phyloP scores from a whole-genome alignment of 2,329 filamentous ascomycete genomes.

The Pseudogymnoascus sp. region DNA sequence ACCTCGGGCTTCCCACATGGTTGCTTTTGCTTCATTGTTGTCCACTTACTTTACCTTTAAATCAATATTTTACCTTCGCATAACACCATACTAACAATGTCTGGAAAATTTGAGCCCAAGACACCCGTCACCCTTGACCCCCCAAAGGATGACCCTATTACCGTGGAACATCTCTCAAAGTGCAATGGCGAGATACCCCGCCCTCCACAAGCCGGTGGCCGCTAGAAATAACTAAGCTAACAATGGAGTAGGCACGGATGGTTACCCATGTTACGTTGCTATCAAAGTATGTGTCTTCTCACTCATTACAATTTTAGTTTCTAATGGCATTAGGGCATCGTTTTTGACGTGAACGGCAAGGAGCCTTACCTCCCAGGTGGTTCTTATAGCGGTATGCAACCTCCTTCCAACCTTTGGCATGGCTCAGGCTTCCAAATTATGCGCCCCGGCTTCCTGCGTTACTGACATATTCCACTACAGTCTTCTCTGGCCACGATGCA shows the following conservation, averaged over 20 bases:
- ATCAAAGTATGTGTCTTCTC: slow-evolving; percentile 48
- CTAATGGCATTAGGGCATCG: slow-evolving; percentile 56
- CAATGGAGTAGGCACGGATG: slow-evolving; percentile 48
- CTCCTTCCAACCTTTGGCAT: neutral
- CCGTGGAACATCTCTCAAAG: slow-evolving; percentile 67
- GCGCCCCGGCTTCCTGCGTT: neutral
- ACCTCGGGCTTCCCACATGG: neutral
- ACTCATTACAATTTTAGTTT: slow-evolving; percentile 1
- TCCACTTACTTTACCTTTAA: neutral
- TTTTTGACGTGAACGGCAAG: slow-evolving; percentile 92
- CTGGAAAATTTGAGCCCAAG: slow-evolving; percentile 71
- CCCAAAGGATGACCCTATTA: slow-evolving; percentile 82
- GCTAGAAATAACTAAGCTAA: neutral
- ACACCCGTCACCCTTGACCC: slow-evolving; percentile 65
- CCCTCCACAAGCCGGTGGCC: neutral
- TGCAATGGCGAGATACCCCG: slow-evolving; percentile 63
- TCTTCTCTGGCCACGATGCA: slow-evolving; percentile 92
- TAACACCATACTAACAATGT: slow-evolving; percentile 34
- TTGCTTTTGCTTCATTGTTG: neutral
- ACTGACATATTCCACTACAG: slow-evolving; percentile 38
- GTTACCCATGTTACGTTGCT: slow-evolving; percentile 58
- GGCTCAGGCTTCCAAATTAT: neutral
- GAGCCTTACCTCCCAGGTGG: slow-evolving; percentile 75
- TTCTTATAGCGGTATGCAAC: slow-evolving; percentile 68
- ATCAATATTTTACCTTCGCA: neutral